Conservation (phyloP, 129 eudicot species). For the Flaveria sonorensis region DNA sequence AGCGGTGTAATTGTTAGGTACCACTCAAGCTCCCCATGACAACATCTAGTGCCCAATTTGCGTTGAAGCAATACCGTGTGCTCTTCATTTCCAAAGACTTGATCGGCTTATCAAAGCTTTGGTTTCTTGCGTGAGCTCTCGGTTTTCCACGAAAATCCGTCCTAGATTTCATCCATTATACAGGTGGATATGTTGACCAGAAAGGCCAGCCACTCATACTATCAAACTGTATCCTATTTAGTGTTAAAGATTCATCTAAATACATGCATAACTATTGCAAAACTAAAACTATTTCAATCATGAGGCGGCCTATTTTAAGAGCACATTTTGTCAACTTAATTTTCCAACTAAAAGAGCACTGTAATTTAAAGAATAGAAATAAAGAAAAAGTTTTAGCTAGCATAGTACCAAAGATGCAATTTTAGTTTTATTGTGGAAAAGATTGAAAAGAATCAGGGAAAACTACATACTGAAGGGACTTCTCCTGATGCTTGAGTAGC, state of each 20-base stretch:
- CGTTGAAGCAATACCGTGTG: no score
- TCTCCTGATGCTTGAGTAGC: not conserved
- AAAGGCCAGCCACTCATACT: not conserved
- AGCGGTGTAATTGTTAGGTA: no score
- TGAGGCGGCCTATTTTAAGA: not conserved
- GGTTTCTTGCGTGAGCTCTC: no score
- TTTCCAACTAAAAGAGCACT: not conserved
- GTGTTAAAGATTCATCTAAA: not conserved
- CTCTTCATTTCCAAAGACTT: no score
- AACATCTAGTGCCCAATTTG: no score
- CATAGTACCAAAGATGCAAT: constrained; percentile 13
- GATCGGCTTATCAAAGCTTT: no score
- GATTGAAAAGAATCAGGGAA: constrained; percentile 28
- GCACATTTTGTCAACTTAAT: not conserved
- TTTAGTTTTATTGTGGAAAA: constrained; percentile 10
- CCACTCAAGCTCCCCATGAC: no score
- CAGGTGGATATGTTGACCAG: not conserved
- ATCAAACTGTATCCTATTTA: not conserved
- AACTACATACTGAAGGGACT: constrained; percentile 4
- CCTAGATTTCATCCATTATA: no score
- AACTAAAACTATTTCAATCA: not conserved
- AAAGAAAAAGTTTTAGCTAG: not conserved
- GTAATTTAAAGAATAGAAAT: not conserved
- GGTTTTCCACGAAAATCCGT: no score
- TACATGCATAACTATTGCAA: not conserved